Base-by-base conservation (phyloP, 1,284 basidiomycete species). In the Chalciporus piperatoides region DNA sequence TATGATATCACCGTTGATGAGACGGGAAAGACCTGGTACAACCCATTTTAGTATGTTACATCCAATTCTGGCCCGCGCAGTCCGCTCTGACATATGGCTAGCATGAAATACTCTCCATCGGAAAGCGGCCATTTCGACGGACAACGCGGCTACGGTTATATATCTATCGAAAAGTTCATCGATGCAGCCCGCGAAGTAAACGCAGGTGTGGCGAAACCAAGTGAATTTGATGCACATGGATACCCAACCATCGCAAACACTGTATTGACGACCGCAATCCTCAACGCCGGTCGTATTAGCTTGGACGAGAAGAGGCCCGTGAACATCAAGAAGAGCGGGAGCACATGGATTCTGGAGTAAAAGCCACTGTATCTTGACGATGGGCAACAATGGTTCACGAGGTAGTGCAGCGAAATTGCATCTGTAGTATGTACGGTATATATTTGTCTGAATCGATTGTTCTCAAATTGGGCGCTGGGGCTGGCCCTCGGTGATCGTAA, bases 41-140 rank as follows among this genome's bases (percentile, higher is more conserved):
- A 92, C 71, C 90, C 92, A 15, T 95, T 95, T 81, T 94, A 94
- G 86, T 88, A 68, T 59, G 86, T 76, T 41, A 3, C 42, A 27
- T 19, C 15, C 8, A 2, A 12, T 43, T 9, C 19, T 30, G 19
- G 19, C 25, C 24, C 14, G 32, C 33, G 38, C 45, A n/a, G 10
- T 15, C n/a, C 36, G 21, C 35, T 38, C 52, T 67, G 42, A 64
- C 21, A 9, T 24, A 2, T 38, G 44, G 12, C 14, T 68, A 88
- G 86, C 72, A 93, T 94, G 86, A 92, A 94, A 64, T 96, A 96
- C 71, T 89, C 91, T 43, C 91, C 92, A 1, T 92, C 90, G 50
- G 89, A 90, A 69, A 86, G 82, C 51, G 93, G 93, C 11, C 89
- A 90, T 71, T 96, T 96, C 64, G 92, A 95, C 61, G 92, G 92